Conservation (phyloP, 2,329 filamentous ascomycete genomes). For the Ascocoryne sarcoides region DNA sequence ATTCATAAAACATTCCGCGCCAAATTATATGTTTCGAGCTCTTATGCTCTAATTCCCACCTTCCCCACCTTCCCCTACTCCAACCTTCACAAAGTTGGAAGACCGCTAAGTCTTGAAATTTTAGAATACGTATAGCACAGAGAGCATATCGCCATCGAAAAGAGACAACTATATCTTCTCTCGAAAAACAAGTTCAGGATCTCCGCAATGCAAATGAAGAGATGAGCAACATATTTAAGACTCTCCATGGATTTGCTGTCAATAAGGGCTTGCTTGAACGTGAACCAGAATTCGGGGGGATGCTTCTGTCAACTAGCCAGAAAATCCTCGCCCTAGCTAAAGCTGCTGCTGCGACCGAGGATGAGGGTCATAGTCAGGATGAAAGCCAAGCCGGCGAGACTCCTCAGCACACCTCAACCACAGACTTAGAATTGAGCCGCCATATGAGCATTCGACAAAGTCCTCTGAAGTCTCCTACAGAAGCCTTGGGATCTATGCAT, state of each 20-base stretch:
- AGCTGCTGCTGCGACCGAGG: conserved; percentile 34
- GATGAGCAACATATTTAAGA: conserved; percentile 64
- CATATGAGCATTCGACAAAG: conserved; percentile 8
- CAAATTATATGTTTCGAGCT: no score
- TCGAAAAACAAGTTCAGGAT: conserved; percentile 61
- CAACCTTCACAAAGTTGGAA: no score
- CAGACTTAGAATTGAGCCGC: conserved; percentile 2
- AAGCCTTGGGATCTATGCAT: conserved; percentile 1
- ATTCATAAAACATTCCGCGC: no score
- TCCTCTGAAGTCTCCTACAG: background rate
- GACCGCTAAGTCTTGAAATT: no score
- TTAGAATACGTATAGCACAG: conserved; percentile 78
- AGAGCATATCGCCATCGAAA: conserved; percentile 79
- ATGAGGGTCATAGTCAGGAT: conserved; percentile 24
- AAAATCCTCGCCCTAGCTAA: conserved; percentile 49
- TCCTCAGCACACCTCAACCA: background rate
- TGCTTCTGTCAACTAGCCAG: conserved; percentile 48
- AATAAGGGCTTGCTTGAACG: conserved; percentile 47
- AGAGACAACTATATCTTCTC: conserved; percentile 66
- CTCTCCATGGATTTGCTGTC: conserved; percentile 54
- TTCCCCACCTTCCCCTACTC: no score
- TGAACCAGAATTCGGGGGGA: conserved; percentile 46
- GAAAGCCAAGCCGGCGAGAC: conserved; percentile 9
- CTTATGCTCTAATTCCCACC: no score
- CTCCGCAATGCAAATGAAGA: conserved; percentile 63